These are phyloP conservation scores for Monosporascus sp. DNA, from an alignment of 2,329 filamentous ascomycete species.

Conservation along the genomic window DNA sequence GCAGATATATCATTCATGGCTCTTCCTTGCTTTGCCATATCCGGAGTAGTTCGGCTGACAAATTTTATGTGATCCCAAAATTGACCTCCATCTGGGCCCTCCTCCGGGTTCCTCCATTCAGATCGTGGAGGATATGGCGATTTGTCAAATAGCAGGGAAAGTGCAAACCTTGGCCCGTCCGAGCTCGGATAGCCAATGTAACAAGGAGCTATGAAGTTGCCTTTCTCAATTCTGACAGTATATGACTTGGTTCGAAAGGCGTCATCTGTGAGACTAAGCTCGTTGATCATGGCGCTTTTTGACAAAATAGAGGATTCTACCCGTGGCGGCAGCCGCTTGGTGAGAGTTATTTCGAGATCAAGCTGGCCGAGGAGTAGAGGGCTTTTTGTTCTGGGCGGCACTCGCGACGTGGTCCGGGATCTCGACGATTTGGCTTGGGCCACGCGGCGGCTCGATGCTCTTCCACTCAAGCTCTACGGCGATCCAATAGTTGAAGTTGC, in stretches of 20 bases:
- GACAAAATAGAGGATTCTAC: constrained; percentile 4
- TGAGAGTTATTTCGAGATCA: constrained; percentile 17
- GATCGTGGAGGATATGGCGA: constrained; percentile 22
- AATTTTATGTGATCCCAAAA: constrained; percentile 20
- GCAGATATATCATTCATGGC: constrained; percentile 12
- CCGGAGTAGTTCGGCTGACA: constrained; percentile 13
- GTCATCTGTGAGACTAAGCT: constrained; percentile 13
- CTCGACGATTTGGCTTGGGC: neutral
- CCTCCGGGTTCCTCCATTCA: constrained; percentile 17
- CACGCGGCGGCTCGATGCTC: constrained; percentile 5
- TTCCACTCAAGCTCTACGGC: constrained; percentile 16
- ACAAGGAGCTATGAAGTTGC: constrained; percentile 19
- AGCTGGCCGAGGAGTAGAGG: constrained; percentile 10
- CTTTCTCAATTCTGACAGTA: constrained; percentile 19
- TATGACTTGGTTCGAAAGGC: constrained; percentile 19
- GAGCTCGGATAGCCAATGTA: constrained; percentile 3
- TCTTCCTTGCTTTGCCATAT: constrained; percentile 9
- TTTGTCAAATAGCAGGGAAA: constrained; percentile 22
- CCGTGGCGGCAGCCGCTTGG: constrained; percentile 9
- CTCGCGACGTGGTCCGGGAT: neutral
- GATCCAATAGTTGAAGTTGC: constrained; percentile 19
- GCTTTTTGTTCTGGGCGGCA: neutral
- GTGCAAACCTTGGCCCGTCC: constrained; percentile 9
- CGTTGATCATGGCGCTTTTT: constrained; percentile 10
- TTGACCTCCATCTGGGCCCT: constrained; percentile 11